These are phyloP conservation scores for Rubroboletus pulcherrimus DNA, from an alignment of 768 basidiomycete genomes.

Conservation along the genomic window DNA sequence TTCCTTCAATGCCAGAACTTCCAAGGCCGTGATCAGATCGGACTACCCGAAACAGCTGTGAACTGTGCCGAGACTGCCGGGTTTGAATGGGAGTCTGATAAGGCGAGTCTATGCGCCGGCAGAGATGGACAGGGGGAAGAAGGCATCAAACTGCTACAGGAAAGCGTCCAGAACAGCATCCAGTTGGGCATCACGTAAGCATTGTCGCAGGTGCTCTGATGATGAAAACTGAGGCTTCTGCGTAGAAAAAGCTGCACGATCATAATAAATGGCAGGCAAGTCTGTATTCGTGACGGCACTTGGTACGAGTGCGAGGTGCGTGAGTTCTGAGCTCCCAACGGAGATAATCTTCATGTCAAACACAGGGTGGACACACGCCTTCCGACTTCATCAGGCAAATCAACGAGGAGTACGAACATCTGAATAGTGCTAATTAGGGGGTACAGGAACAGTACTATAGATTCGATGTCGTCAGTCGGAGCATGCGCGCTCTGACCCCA, in stretches of 20 bases:
- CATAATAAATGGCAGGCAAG: slow-evolving; percentile 60
- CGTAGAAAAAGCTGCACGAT: slow-evolving; percentile 84
- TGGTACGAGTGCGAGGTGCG: slow-evolving; percentile 81
- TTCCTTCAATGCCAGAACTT: slow-evolving; percentile 82
- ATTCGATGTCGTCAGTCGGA: slow-evolving; percentile 6
- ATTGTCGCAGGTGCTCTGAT: background rate
- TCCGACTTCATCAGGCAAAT: slow-evolving; percentile 78
- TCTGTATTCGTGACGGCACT: slow-evolving; percentile 71
- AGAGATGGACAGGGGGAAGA: slow-evolving; percentile 56
- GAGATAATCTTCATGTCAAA: slow-evolving; percentile 26
- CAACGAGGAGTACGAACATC: slow-evolving; percentile 61
- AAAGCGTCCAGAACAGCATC: slow-evolving; percentile 49
- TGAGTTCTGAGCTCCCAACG: slow-evolving; percentile 18
- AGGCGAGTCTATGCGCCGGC: slow-evolving; percentile 57
- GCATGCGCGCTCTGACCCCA: slow-evolving; percentile 6
- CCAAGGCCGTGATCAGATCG: slow-evolving; percentile 57
- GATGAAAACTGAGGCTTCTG: slow-evolving; percentile 6
- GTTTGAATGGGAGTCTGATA: slow-evolving; percentile 65
- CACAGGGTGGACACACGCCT: slow-evolving; percentile 68
- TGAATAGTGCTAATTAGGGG: slow-evolving; percentile 45
- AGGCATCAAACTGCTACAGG: slow-evolving; percentile 58
- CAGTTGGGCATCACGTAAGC: slow-evolving; percentile 56
- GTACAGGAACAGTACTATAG: slow-evolving; percentile 4
- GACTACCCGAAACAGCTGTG: slow-evolving; percentile 57
- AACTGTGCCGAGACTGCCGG: slow-evolving; percentile 61